Evolutionary conservation across 768 basidiomycete genomes (phyloP), one percentile per base, ranked within the genome.

Genomic region (Sporobolomyces pararoseus): DNA sequence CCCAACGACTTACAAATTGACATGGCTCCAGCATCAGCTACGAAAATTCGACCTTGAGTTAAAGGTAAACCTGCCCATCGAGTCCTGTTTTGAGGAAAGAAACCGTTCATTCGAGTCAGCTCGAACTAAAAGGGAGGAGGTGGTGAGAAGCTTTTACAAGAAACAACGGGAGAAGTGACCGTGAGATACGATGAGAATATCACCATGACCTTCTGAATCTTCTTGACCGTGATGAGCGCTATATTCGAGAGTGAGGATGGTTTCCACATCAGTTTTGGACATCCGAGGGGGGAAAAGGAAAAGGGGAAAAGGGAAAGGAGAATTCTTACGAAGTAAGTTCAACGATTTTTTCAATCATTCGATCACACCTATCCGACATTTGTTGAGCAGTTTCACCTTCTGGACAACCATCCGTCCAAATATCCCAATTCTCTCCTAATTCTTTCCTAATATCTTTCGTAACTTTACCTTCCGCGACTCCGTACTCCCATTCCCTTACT

Each of bases 111-210:
- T n/a, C n/a, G n/a, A n/a, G n/a, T n/a, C n/a, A n/a, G n/a, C n/a
- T n/a, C n/a, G n/a, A n/a, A 52, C 23, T 16, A 4, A 23, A 29
- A 23, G 32, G 23, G 37, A 44, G 3, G n/a, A n/a, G n/a, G n/a
- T n/a, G n/a, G n/a, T n/a, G n/a, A n/a, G 29, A 10, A n/a, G 32
- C 4, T 1, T 66, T 32, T 12, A 76, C 75, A 74, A 37, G 68
- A 74, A 74, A 65, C 68, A 70, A 19, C 75, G 70, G 16, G 63
- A 61, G 78, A 89, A 87, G 79, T 92, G 72, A 17, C 82, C 92
- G 79, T 97, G 94, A 1, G 91, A 90, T 68, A 97, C 86, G 76
- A 98, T 88, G 67, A 94, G 84, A 14, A 92, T 87, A 75, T 96
- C 91, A 27, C 89, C 84, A 27, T 84, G 83, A 23, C 83, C 80